Conservation (phyloP, 768 basidiomycete species). For the Solioccasus polychromus region DNA sequence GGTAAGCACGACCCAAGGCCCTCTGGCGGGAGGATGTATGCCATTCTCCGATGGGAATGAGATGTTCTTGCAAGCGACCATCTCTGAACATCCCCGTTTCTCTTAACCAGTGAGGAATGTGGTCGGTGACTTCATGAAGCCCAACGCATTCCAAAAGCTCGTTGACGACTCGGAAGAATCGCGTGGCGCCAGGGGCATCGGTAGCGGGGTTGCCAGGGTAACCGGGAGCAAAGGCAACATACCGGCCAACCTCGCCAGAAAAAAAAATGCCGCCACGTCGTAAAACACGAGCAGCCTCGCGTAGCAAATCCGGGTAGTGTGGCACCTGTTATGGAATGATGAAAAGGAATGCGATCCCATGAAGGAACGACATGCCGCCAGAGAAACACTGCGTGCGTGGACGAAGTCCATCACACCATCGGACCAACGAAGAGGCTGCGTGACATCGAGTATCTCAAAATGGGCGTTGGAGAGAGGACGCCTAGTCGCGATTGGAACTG, state of each 20-base stretch:
- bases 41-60: slow-evolving; percentile 62
- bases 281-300: slow-evolving; percentile 61
- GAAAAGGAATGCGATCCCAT: slow-evolving; percentile 8
- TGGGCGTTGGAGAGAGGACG: slow-evolving; percentile 58
- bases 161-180: slow-evolving; percentile 41
- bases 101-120: slow-evolving; percentile 38
- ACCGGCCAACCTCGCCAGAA: slow-evolving; percentile 57
- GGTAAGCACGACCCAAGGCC: slow-evolving; percentile 42
- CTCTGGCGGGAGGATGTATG: slow-evolving; percentile 32
- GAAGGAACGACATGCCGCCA: slow-evolving; percentile 49
- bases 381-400: slow-evolving; percentile 57
- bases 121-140: slow-evolving; percentile 36
- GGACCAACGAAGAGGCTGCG: slow-evolving; percentile 46
- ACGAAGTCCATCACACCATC: slow-evolving; percentile 62
- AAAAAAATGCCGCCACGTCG: slow-evolving; percentile 70
- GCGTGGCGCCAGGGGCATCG: slow-evolving; percentile 25
- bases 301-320: slow-evolving; percentile 50
- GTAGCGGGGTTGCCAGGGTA: slow-evolving; percentile 23
- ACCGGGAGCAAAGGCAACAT: slow-evolving; percentile 38
- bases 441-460: slow-evolving; percentile 68
- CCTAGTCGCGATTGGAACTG: slow-evolving; percentile 72
- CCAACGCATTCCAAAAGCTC: slow-evolving; percentile 36
- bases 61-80: slow-evolving; percentile 31
- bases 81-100: slow-evolving; percentile 40
- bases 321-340: slow-evolving; percentile 42